phyloP scores from a whole-genome alignment of 371 early-diverging fungal species.

The Catenaria anguillulae region DNA sequence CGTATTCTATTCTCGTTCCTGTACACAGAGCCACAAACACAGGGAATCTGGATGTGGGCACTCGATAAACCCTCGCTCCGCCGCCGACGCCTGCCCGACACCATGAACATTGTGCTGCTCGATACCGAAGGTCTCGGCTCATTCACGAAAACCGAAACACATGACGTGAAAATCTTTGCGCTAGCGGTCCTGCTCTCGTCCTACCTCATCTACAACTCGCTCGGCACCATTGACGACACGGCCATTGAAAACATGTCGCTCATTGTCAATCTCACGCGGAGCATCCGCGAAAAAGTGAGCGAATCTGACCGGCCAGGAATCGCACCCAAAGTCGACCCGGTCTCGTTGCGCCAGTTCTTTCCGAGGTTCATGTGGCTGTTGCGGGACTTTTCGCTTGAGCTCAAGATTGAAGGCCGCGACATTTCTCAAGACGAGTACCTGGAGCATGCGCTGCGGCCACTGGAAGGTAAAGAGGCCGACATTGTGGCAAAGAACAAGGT shows the following conservation, averaged over 20 bases:
- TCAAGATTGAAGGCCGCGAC: not conserved
- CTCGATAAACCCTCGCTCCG: not conserved
- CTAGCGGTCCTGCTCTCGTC: conserved; percentile 6
- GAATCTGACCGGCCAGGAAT: not conserved
- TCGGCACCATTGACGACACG: conserved; percentile 6
- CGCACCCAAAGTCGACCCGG: not conserved
- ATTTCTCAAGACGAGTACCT: conserved; percentile 2
- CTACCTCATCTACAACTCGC: conserved; percentile 2
- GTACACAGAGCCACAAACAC: conserved; percentile 2
- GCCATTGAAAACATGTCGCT: conserved; percentile 7
- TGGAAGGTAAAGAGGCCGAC: not conserved
- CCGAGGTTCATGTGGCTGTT: conserved; percentile 6
- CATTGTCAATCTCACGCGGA: not conserved
- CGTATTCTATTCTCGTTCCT: not conserved
- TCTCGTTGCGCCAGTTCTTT: not conserved
- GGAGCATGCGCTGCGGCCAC: not conserved
- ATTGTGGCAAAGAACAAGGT: conserved; percentile 3
- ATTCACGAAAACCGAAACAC: conserved; percentile 6
- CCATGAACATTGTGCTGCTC: not conserved
- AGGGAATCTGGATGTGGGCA: conserved; percentile 7
- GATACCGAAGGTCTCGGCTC: conserved; percentile 7
- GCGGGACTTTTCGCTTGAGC: conserved; percentile 4
- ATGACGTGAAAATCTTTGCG: conserved; percentile 6
- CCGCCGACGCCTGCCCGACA: not conserved
- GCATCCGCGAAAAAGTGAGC: not conserved